These are phyloP conservation scores for Coccomyxa sp. DNA, from an alignment of 139 green algal species.

Conservation along the genomic window DNA sequence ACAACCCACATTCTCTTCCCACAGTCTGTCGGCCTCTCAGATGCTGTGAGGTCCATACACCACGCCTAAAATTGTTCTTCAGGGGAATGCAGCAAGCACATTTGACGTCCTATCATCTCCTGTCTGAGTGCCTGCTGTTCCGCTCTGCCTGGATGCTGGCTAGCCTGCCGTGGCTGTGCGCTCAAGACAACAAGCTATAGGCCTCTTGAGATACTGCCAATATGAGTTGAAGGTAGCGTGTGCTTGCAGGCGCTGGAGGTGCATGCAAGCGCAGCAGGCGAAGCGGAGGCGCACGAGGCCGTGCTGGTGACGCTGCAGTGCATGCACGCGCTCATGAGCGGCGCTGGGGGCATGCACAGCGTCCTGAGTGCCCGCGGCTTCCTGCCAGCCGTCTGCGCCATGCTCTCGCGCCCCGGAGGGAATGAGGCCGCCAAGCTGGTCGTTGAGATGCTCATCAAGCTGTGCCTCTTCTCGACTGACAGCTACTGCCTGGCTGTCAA, in stretches of 20 bases:
- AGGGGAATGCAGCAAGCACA: too few relatives aligned
- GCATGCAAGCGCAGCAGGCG: slow-evolving; percentile 23
- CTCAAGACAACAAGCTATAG: too few relatives aligned
- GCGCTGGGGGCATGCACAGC: slow-evolving; percentile 22
- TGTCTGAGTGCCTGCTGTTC: too few relatives aligned
- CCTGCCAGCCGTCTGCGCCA: slow-evolving; percentile 6
- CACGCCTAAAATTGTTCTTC: too few relatives aligned
- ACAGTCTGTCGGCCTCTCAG: too few relatives aligned
- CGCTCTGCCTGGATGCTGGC: too few relatives aligned
- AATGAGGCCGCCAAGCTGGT: slow-evolving; percentile 20
- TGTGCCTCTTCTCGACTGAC: slow-evolving; percentile 24
- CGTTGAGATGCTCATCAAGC: slow-evolving; percentile 33
- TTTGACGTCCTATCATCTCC: too few relatives aligned
- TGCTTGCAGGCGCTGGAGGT: slow-evolving; percentile 23
- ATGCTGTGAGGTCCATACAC: too few relatives aligned
- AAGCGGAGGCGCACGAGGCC: slow-evolving; percentile 14
- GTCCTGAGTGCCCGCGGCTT: slow-evolving; percentile 11
- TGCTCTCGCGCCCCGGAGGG: slow-evolving; percentile 13
- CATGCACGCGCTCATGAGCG: slow-evolving; percentile 31
- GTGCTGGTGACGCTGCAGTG: slow-evolving; percentile 27
- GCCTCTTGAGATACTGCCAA: too few relatives aligned
- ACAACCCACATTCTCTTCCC: too few relatives aligned
- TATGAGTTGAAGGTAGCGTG: too few relatives aligned
- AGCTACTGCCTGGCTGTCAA: slow-evolving; percentile 23
- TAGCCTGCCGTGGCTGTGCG: too few relatives aligned